Percentiles rank a stretch among this genome's conserved stretches.
Conservation (phyloP, 495 filamentous ascomycete species). For the Pyrenula aspistea region DNA sequence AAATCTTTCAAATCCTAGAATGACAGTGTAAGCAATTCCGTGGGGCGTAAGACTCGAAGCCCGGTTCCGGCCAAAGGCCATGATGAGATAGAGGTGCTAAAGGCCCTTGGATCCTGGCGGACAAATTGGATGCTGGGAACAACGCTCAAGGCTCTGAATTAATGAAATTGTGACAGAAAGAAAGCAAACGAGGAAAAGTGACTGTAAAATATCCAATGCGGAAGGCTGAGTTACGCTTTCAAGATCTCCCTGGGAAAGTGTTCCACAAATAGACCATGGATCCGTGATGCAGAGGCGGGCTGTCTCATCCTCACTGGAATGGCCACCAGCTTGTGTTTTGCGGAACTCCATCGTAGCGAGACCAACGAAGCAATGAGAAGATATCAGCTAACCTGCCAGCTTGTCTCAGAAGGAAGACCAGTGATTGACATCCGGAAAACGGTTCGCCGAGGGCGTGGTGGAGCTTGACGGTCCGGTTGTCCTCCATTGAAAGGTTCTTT, state of each 20-base stretch:
- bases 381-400: conserved; percentile 97
- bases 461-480: conserved; percentile 53
- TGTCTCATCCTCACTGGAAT: too few relatives aligned
- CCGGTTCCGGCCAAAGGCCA: too few relatives aligned
- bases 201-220: conserved; percentile 7
- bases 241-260: neutral
- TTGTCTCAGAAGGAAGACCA: conserved; percentile 94
- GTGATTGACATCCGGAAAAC: conserved; percentile 92
- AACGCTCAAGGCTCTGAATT: too few relatives aligned
- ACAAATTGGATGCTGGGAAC: too few relatives aligned
- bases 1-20: conserved; percentile 98
- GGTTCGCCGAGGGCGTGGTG: conserved; percentile 88
- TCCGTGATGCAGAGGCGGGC: conserved; percentile 18
- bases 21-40: conserved; percentile 27
- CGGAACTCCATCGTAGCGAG: too few relatives aligned
- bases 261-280: neutral
- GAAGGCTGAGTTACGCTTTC: neutral
- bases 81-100: too few relatives aligned
- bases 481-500: conserved; percentile 58
- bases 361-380: conserved; percentile 44
- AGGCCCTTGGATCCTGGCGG: too few relatives aligned
- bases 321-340: too few relatives aligned
- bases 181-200: conserved; percentile 4
- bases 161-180: neutral
- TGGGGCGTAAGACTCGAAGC: neutral